These are phyloP conservation scores for Boechera stricta DNA, from an alignment of 345 rosid genomes.

Conservation along the genomic window DNA sequence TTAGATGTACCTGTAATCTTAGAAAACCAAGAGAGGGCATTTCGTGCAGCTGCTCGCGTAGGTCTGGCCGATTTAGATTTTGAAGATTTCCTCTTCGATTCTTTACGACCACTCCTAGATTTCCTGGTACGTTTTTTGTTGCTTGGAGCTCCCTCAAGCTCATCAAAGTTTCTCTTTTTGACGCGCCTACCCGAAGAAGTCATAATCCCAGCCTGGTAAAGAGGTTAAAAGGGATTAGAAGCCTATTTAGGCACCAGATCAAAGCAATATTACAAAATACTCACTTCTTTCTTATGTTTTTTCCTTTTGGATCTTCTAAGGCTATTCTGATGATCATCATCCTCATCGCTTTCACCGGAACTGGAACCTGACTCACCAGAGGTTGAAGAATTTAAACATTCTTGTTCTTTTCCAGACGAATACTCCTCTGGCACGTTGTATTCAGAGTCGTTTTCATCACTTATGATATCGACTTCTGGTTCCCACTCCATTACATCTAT, in stretches of 20 bases:
- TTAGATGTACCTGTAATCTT: slow-evolving; percentile 81
- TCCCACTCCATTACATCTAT: slow-evolving; percentile 92
- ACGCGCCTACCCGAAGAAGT: slow-evolving; percentile 95
- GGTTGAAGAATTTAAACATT: slow-evolving; percentile 62
- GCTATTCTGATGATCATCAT: slow-evolving; percentile 61
- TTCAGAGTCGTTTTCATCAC: slow-evolving; percentile 96
- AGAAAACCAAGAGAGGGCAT: slow-evolving; percentile 84
- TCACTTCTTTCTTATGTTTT: slow-evolving; percentile 72
- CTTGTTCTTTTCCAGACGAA: slow-evolving; percentile 76
- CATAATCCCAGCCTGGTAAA: slow-evolving; percentile 72
- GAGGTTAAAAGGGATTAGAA: slow-evolving; percentile 28
- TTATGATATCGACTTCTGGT: slow-evolving; percentile 74
- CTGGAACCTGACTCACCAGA: slow-evolving; percentile 71
- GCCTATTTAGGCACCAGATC: slow-evolving; percentile 24
- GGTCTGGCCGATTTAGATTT: slow-evolving; percentile 80
- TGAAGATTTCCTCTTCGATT: slow-evolving; percentile 63
- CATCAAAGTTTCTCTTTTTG: slow-evolving; percentile 85
- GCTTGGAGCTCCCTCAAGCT: slow-evolving; percentile 58
- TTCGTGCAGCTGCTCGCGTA: slow-evolving; percentile 92
- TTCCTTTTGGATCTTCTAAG: slow-evolving; percentile 77
- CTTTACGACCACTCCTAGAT: slow-evolving; percentile 61
- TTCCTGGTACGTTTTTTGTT: slow-evolving; percentile 57
- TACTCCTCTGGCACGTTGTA: slow-evolving; percentile 84
- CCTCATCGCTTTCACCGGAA: slow-evolving; percentile 66
- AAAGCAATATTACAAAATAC: slow-evolving; percentile 36